phyloP scores from a whole-genome alignment of 768 basidiomycete genomes.

The Naganishia friedmannii region DNA sequence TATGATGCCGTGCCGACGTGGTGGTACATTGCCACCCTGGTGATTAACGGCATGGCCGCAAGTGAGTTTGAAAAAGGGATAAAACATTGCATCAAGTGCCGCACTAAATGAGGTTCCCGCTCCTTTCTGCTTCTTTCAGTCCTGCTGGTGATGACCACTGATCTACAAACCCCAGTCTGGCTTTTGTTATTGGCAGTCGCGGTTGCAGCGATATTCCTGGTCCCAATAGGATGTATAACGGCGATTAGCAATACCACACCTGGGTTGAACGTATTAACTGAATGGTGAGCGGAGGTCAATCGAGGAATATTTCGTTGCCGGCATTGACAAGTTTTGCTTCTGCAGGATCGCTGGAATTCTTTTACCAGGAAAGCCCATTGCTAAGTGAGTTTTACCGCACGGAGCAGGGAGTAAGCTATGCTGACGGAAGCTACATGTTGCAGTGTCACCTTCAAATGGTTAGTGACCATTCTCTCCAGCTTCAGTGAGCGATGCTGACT shows the following conservation, averaged over 20 bases:
- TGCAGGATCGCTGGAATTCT: conserved; percentile 48
- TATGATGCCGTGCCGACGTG: conserved; percentile 47
- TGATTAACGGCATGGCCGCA: conserved; percentile 43
- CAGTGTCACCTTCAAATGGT: conserved; percentile 50
- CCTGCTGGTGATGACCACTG: conserved; percentile 45
- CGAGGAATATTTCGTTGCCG: not conserved
- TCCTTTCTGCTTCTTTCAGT: conserved; percentile 33
- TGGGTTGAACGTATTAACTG: conserved; percentile 53
- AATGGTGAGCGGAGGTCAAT: conserved; percentile 43
- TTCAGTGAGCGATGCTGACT: not conserved
- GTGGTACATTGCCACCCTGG: conserved; percentile 47
- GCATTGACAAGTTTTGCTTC: not conserved
- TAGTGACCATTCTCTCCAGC: not conserved
- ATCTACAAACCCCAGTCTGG: conserved; percentile 52
- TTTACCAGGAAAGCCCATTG: conserved; percentile 51
- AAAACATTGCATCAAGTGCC: not conserved
- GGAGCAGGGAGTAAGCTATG: not conserved
- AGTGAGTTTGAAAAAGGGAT: conserved; percentile 30
- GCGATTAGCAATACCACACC: conserved; percentile 52
- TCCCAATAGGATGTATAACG: conserved; percentile 49
- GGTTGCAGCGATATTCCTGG: conserved; percentile 45
- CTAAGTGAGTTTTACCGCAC: conserved; percentile 41
- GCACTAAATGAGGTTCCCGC: not conserved
- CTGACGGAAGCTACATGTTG: conserved; percentile 25
- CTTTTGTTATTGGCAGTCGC: conserved; percentile 46